phyloP scores from a whole-genome alignment of 495 filamentous ascomycete species.

The Schizothecium vesticola region DNA sequence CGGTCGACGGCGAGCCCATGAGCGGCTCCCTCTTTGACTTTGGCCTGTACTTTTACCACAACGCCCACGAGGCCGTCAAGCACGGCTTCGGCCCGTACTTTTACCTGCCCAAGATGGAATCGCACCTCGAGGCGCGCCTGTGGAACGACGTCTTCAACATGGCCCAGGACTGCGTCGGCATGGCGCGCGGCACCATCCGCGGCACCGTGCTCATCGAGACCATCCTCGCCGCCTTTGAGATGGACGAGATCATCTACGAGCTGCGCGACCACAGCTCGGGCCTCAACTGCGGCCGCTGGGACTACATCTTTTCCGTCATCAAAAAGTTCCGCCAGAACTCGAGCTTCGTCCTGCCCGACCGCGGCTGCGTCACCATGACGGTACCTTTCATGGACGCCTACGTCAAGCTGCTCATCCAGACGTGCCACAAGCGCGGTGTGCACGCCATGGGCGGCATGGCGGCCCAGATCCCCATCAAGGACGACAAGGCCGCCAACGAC shows the following conservation, averaged over 20 bases:
- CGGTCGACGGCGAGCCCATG: conserved; percentile 91
- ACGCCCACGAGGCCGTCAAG: conserved; percentile 81
- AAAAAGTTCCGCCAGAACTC: conserved; percentile 98
- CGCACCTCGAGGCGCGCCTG: conserved; percentile 89
- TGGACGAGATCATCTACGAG: conserved; percentile 99
- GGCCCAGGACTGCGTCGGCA: conserved; percentile 83
- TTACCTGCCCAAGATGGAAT: conserved; percentile 99
- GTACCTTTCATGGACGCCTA: conserved; percentile 99
- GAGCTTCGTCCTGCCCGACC: conserved; percentile 89
- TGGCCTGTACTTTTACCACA: conserved; percentile 99
- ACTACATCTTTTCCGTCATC: conserved; percentile 99
- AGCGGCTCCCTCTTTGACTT: conserved; percentile 95
- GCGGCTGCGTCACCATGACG: conserved; percentile 90
- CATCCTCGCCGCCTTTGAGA: conserved; percentile 97
- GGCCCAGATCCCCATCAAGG: conserved; percentile 97
- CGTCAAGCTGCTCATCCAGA: conserved; percentile 91
- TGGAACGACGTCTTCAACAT: conserved; percentile 99
- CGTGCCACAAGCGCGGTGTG: conserved; percentile 89
- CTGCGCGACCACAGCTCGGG: conserved; percentile 94
- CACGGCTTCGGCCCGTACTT: conserved; percentile 91
- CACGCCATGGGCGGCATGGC: conserved; percentile 99
- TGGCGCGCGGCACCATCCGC: conserved; percentile 87
- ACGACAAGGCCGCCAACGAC: conserved; percentile 83
- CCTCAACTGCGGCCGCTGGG: conserved; percentile 97
- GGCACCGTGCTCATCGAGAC: conserved; percentile 98